These are phyloP conservation scores for Alloteropsis angusta DNA, from an alignment of 202 grass and related monocot species.

Conservation along the genomic window DNA sequence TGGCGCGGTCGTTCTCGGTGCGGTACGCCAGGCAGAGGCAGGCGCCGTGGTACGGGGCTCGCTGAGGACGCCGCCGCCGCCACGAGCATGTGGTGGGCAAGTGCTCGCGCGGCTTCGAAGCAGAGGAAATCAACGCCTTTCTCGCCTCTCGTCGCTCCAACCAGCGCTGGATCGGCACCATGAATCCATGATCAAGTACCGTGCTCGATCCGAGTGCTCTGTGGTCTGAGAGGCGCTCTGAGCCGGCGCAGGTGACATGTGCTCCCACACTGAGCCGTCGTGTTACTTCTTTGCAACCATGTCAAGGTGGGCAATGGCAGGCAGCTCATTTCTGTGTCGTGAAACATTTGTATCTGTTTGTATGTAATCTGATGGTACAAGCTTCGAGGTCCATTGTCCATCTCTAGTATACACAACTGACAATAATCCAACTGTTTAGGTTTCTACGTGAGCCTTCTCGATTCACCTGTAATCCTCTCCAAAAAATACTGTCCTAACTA, in stretches of 20 bases:
- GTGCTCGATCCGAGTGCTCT: not conserved
- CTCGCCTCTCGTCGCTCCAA: not conserved
- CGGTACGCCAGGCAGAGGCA: slow-evolving; percentile 14
- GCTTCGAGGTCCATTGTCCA: not conserved
- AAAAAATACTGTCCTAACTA: not conserved
- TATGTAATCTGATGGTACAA: not conserved
- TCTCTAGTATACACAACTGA: not conserved
- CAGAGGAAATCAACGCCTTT: not conserved
- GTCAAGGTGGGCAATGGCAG: not conserved
- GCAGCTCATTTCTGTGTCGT: not conserved
- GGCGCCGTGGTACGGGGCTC: not conserved
- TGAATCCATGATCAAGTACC: not conserved
- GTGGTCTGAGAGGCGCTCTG: not conserved
- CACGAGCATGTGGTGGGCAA: not conserved
- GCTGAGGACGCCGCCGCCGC: not conserved
- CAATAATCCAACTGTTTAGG: not conserved
- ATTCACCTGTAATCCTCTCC: not conserved
- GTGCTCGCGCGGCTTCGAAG: not conserved
- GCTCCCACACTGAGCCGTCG: not conserved
- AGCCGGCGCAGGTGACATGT: not conserved
- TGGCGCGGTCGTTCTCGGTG: slow-evolving; percentile 52
- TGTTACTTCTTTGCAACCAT: not conserved
- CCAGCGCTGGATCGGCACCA: not conserved
- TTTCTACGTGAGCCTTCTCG: not conserved
- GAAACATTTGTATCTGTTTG: not conserved